These are phyloP conservation scores for Apostasia shenzhenica DNA, from an alignment of 106 monocot species.

Conservation along the genomic window DNA sequence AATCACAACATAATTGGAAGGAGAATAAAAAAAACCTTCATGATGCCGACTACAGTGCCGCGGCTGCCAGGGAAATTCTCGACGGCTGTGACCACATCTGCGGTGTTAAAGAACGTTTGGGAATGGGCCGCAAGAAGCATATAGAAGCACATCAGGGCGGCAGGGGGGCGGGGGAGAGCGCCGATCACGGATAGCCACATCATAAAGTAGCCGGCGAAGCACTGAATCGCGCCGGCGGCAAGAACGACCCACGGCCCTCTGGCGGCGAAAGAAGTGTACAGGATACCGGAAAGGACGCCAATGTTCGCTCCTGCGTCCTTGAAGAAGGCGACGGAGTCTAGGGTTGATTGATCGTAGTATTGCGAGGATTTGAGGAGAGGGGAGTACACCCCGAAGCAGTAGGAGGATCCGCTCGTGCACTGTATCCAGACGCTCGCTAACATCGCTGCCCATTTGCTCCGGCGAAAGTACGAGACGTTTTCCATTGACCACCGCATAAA, in stretches of 20 bases:
- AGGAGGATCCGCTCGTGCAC: slow-evolving; percentile 43
- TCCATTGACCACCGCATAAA: background rate
- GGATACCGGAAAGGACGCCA: slow-evolving; percentile 60
- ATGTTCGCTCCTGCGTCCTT: slow-evolving; percentile 73
- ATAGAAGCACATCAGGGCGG: slow-evolving; percentile 52
- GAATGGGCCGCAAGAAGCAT: slow-evolving; percentile 79
- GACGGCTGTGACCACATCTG: slow-evolving; percentile 65
- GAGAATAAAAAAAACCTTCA: slow-evolving; percentile 49
- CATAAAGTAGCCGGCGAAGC: slow-evolving; percentile 57
- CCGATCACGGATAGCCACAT: slow-evolving; percentile 74
- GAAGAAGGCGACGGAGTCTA: slow-evolving; percentile 68
- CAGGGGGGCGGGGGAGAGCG: slow-evolving; percentile 27
- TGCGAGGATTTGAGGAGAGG: slow-evolving; percentile 46
- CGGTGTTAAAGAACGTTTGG: slow-evolving; percentile 85
- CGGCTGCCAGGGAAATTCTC: slow-evolving; percentile 67
- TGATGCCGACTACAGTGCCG: slow-evolving; percentile 85
- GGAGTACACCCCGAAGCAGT: slow-evolving; percentile 69
- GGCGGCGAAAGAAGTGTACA: slow-evolving; percentile 28
- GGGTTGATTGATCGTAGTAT: slow-evolving; percentile 54
- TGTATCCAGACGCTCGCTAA: slow-evolving; percentile 56
- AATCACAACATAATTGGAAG: too few species aligned
- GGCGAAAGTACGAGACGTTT: background rate
- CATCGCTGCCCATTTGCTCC: slow-evolving; percentile 38
- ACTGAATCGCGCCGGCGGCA: slow-evolving; percentile 47
- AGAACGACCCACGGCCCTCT: slow-evolving; percentile 35